These are phyloP conservation scores for Gardenia jasminoides DNA, from an alignment of 257 asterid genomes.

Conservation along the genomic window DNA sequence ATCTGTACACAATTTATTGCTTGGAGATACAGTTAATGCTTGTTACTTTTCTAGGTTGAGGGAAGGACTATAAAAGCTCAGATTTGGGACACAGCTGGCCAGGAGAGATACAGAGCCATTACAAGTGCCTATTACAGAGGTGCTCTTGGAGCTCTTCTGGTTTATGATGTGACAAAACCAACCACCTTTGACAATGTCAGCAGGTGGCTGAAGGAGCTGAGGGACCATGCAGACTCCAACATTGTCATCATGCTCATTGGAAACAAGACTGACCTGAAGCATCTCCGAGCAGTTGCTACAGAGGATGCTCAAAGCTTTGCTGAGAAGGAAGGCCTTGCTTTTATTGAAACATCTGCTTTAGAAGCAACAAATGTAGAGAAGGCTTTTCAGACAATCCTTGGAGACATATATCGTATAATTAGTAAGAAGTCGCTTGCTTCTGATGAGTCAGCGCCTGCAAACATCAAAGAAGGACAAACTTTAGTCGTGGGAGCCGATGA, in stretches of 20 bases:
- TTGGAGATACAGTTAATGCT: background rate
- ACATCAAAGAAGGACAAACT: conserved; percentile 75
- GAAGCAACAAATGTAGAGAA: conserved; percentile 90
- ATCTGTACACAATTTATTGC: background rate
- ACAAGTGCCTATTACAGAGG: conserved; percentile 98
- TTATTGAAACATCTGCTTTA: conserved; percentile 85
- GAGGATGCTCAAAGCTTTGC: conserved; percentile 95
- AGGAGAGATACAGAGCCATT: conserved; percentile 94
- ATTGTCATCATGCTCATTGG: conserved; percentile 89
- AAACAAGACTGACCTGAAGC: conserved; percentile 86
- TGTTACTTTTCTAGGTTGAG: conserved; percentile 52
- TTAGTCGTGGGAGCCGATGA: conserved; percentile 76
- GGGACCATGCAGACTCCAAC: conserved; percentile 93
- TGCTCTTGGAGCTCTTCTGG: conserved; percentile 93
- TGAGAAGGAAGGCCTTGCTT: conserved; percentile 82
- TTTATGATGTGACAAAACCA: conserved; percentile 87
- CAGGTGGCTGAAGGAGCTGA: conserved; percentile 94
- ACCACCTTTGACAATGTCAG: conserved; percentile 83
- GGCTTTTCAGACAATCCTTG: conserved; percentile 77
- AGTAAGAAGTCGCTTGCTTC: conserved; percentile 85
- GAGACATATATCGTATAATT: conserved; percentile 75
- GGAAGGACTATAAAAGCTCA: conserved; percentile 92
- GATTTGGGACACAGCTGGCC: conserved; percentile 99
- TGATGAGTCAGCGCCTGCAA: conserved; percentile 52
- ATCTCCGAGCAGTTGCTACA: conserved; percentile 82